Evolutionary conservation across 2,329 filamentous ascomycete genomes (phyloP), one percentile per base, ranked within the genome.

Genomic region (Rutstroemia sydowiana): DNA sequence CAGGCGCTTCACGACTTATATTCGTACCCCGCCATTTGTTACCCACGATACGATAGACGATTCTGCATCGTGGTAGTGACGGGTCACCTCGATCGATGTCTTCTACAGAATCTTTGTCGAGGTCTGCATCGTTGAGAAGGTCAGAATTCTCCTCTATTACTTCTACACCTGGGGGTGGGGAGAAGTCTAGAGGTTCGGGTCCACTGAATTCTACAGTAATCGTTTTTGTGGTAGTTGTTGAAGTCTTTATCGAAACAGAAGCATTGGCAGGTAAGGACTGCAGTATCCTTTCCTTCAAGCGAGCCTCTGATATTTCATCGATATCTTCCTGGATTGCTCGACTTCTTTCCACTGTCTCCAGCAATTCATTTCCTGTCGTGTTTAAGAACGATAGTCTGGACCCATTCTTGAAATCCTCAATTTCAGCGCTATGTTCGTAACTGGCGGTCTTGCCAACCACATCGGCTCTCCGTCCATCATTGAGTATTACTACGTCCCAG

Each of bases 401-500:
- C 8, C 55, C 72, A 65, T 50, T 59, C 57, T 56, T 68, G 64
- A 7, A 51, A 13, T 53, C 43, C 14, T 68, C 66, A 8, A 43
- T 53, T 3, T 26, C 45, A 16, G 57, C 53, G 11, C 52, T 48
- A 14, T 48, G 51, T 44, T 50, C 21, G n/a, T 32, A 31, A 31
- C 9, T 28, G 41, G 14, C 34, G 28, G 36, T 48, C 39, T 21
- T 59, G 23, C 71, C 69, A 47, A 72, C 69, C 4, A 82, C 69
- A 55, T 83, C 80, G 28, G 84, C 75, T 32, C 77, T 73, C 42
- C 75, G 71, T 8, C 78, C 78, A 59, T 81, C 73, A 53, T 78
- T 75, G 14, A 84, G 68, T 0, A 85, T 77, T 7, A 85, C 79
- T 3, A 85, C 76, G 60, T 86, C 82, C 82, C 82, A 85, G 8